A percentile compares a stretch with the other conserved stretches of the same genome.
Evolutionary conservation across 192 early-diverging fungal genomes (phyloP).

Genomic region (Umbelopsis vinacea): DNA sequence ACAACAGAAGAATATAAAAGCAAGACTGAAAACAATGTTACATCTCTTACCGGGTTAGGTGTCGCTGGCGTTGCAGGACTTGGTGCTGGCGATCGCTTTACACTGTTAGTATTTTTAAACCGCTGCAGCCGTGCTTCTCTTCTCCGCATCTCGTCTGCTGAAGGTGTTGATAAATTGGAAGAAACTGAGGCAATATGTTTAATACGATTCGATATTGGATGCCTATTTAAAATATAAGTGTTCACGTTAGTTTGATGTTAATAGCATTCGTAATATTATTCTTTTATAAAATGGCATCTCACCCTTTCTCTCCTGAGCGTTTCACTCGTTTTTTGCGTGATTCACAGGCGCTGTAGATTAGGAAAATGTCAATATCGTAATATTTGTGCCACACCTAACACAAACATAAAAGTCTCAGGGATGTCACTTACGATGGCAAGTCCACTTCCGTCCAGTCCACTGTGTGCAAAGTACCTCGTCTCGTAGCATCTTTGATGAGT

Average conservation of each 20-base stretch:
- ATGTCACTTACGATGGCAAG: slow-evolving; percentile 59
- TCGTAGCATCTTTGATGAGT: slow-evolving; percentile 54
- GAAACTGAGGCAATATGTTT: slow-evolving; percentile 8
- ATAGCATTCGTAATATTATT: too few relatives aligned
- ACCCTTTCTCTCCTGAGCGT: not conserved
- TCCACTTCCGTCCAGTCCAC: slow-evolving; percentile 75
- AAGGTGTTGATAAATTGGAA: not conserved
- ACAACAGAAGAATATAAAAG: not conserved
- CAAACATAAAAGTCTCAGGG: not conserved
- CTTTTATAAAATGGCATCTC: not conserved
- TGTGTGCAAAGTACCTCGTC: slow-evolving; percentile 45
- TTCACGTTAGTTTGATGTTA: too few relatives aligned
- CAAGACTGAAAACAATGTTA: not conserved
- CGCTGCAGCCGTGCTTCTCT: slow-evolving; percentile 38
- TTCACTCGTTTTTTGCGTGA: not conserved
- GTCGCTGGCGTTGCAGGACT: slow-evolving; percentile 24
- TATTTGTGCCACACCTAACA: not conserved
- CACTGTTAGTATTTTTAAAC: slow-evolving; percentile 27
- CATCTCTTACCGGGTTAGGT: slow-evolving; percentile 26
- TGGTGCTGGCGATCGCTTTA: slow-evolving; percentile 17
- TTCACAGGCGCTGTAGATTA: not conserved
- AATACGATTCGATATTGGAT: not conserved
- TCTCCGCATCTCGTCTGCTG: slow-evolving; percentile 28
- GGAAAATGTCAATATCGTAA: not conserved
- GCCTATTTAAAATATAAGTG: not conserved